Evolutionary conservation across 2,329 filamentous ascomycete species (phyloP).

Genomic region (Blastomyces silverae): DNA sequence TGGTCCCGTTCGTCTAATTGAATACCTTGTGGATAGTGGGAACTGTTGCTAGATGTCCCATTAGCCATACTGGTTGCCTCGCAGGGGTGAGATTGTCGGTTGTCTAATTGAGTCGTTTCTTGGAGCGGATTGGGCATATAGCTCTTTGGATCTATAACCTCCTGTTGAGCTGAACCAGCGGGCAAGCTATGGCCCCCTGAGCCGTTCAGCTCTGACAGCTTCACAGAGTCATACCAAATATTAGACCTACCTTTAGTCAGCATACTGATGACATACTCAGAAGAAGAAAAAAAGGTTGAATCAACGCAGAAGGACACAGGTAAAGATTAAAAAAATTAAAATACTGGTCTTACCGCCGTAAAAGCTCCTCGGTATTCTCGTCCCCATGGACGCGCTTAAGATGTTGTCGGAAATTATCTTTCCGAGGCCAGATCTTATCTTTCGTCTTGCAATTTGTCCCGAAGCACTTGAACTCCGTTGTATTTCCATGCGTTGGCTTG

Average conservation of each 20-base stretch:
- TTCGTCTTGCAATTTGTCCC: conserved; percentile 51
- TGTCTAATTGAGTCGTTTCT: neutral
- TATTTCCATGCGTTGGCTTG: conserved; percentile 40
- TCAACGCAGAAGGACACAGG: neutral
- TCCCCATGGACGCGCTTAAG: conserved; percentile 60
- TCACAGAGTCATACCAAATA: conserved; percentile 32
- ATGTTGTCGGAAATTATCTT: conserved; percentile 83
- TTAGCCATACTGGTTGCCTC: neutral
- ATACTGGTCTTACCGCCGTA: conserved; percentile 27
- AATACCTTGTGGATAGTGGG: neutral
- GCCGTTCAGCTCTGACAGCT: conserved; percentile 13
- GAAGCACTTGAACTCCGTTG: conserved; percentile 55
- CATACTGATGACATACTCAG: conserved; percentile 35
- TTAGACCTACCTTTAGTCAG: conserved; percentile 26
- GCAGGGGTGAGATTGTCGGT: neutral
- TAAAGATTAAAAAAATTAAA: conserved; percentile 32
- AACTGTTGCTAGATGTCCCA: neutral
- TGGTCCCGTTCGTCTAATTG: neutral
- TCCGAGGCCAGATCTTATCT: conserved; percentile 67
- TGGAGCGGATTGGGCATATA: neutral
- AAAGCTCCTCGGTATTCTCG: conserved; percentile 39
- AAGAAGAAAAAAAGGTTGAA: neutral
- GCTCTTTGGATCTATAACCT: neutral
- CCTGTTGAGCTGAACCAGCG: neutral
- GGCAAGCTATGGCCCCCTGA: neutral